These are phyloP conservation scores for Termitomyces sp. DNA, from an alignment of 768 basidiomycete species.

Conservation along the genomic window DNA sequence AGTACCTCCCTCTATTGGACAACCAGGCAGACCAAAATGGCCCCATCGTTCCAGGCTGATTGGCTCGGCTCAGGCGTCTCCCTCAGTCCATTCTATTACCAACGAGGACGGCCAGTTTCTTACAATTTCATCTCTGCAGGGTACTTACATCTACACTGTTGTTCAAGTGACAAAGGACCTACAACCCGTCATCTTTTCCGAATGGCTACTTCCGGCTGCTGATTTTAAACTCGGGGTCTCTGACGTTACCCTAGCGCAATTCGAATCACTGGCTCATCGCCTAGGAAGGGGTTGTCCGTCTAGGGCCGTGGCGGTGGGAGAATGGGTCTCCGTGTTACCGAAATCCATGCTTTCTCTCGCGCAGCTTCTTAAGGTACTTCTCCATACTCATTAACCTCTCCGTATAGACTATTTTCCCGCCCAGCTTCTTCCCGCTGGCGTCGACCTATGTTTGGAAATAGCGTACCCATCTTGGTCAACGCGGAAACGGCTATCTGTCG, in stretches of 20 bases:
- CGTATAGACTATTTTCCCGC: conserved; percentile 7
- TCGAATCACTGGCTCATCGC: conserved; percentile 57
- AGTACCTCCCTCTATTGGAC: conserved; percentile 38
- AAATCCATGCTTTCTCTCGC: conserved; percentile 69
- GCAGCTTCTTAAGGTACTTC: conserved; percentile 63
- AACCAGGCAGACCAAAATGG: conserved; percentile 32
- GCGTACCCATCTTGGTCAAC: conserved; percentile 64
- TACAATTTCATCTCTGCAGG: conserved; percentile 86
- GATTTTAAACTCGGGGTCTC: conserved; percentile 76
- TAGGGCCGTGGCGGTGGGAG: conserved; percentile 22
- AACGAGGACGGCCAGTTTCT: conserved; percentile 49
- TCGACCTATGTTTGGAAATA: conserved; percentile 83
- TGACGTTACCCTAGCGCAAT: conserved; percentile 83
- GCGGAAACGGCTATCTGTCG: conserved; percentile 36
- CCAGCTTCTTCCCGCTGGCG: conserved; percentile 52
- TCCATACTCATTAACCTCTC: background rate
- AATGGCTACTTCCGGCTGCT: conserved; percentile 71
- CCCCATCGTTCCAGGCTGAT: conserved; percentile 39
- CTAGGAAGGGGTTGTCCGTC: conserved; percentile 40
- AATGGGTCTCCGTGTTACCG: conserved; percentile 46
- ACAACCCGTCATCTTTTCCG: conserved; percentile 80
- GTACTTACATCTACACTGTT: conserved; percentile 81
- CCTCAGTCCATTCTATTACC: conserved; percentile 54
- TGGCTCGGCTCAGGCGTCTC: conserved; percentile 66
- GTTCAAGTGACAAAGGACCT: conserved; percentile 92